Base-by-base conservation (phyloP, 192 early-diverging fungal species). In the Coemansia sp. region DNA sequence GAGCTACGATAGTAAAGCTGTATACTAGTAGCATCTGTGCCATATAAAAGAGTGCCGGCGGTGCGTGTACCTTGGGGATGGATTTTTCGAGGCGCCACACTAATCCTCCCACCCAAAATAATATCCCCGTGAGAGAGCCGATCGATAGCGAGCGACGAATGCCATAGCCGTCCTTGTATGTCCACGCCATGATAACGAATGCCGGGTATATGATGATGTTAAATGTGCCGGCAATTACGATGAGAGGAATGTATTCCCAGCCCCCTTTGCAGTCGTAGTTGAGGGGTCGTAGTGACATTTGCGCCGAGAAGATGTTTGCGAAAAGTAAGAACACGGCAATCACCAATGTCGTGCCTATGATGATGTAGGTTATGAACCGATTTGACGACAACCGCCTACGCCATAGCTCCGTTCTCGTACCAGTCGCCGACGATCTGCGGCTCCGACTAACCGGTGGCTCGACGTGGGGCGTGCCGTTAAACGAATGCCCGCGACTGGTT, bases 101-200 rank as follows among this genome's bases (percentile, higher is more conserved):
- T 12, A 66, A 5, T 29, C 57, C 51, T 3, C 51, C 67, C 25
- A 64, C 51, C 67, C 67, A 75, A 10, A 63, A 64, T 5, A 68
- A 17, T 34, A 64, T 27, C 1, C 73, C 67, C 14, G 39, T 34
- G 0, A 58, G 50, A 2, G 68, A 65, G 48, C 67, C 44, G 25
- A 69, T 38, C 19, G 57, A 38, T 8, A 75, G 73, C 7, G 73
- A 66, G 8, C 44, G 50, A 17, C 68, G 62, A 21, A 76, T 76
- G n/a, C 74, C 74, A 45, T 70, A 70, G n/a, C 55, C 68, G 37
- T 76, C 74, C 25, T 70, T 51, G 41, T 63, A 59, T 8, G 46
- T 17, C 74, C 74, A 70, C 0, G 57, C 38, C 4, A 63, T 32
- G 34, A 67, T 4, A n/a, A 70, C 14, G 48, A 58, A 70, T 4